Percentiles rank a stretch among this genome's conserved stretches.
Evolutionary conservation across 441 rosid species (phyloP).

Genomic region (Oxalis stricta): DNA sequence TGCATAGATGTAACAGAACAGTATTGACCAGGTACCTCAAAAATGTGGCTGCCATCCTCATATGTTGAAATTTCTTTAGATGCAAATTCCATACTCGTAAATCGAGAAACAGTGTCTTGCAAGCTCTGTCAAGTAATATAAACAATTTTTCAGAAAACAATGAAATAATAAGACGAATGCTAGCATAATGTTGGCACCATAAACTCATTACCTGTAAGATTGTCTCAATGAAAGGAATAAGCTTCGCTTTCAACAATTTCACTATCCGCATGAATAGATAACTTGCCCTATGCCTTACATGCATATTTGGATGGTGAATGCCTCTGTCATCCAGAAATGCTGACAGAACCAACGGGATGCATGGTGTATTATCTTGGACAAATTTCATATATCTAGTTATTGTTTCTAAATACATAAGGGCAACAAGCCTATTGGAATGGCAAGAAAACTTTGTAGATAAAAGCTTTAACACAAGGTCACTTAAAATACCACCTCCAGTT

Average conservation of each 20-base stretch:
- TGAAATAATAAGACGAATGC: too few relatives aligned
- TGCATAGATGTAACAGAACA: neutral
- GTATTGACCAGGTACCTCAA: conserved; percentile 46
- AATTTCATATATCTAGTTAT: conserved; percentile 73
- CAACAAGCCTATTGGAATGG: conserved; percentile 81
- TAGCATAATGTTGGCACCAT: too few relatives aligned
- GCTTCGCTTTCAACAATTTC: conserved; percentile 69
- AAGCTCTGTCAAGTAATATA: conserved; percentile 39
- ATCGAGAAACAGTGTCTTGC: conserved; percentile 60
- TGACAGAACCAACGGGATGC: conserved; percentile 53
- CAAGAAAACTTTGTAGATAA: conserved; percentile 64
- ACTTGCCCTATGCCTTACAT: conserved; percentile 80
- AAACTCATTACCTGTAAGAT: conserved; percentile 68
- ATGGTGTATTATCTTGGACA: conserved; percentile 54
- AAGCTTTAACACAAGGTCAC: conserved; percentile 62
- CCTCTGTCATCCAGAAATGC: conserved; percentile 93
- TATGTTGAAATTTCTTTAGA: conserved; percentile 42
- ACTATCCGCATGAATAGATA: conserved; percentile 86
- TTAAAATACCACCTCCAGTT: conserved; percentile 51
- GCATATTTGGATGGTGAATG: conserved; percentile 65
- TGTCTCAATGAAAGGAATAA: conserved; percentile 72
- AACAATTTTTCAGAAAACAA: neutral
- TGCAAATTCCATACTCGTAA: conserved; percentile 41
- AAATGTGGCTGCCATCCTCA: conserved; percentile 82
- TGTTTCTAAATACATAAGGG: conserved; percentile 73